Evolutionary conservation across 2,329 filamentous ascomycete species (phyloP), one percentile per base, ranked within the genome.

Genomic region (Cercospora berteroae): DNA sequence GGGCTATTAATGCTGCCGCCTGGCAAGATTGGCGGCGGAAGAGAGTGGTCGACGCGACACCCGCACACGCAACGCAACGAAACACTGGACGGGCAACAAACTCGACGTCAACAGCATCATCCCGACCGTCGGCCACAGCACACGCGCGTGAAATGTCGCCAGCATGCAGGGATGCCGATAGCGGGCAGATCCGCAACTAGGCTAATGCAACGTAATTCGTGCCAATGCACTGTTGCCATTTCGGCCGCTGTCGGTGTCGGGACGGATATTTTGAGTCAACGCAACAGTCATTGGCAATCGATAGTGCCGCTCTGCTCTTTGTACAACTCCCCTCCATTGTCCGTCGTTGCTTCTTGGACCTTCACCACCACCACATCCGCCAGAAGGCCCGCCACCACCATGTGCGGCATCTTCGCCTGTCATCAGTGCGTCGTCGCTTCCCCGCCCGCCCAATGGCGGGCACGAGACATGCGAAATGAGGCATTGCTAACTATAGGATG

Each of bases 381-480:
- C 31, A 56, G 63, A 25, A n/a, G 25, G 20, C 48, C 7, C 29
- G 23, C 65, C 69, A 23, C 78, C 85, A 90, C 80, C 76, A 97
- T 97, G 93, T 97, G 93, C 90, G 93, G 93, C 82, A 96, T 97
- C 79, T 97, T 97, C 82, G 94, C 93, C 77, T 97, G 94, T 83
- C 92, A 97, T 84, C 18, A 88, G 88, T 16, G 92, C 93, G 75
- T 88, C 79, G 1, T 92, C 93, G 80, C 96, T 7, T 86, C 88
- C 65, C 36, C 36, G 36, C 36, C 16, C 83, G 86, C 1, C 94
- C 94, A 66, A 98, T 83, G 1, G 92, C 91, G 52, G 23, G 67
- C 64, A 69, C 67, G 60, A 62, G 31, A 66, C 65, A 60, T 60
- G n/a, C 39, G 67, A 71, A 61, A 67, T 67, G 63, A 60, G 36